Conservation (phyloP, 768 basidiomycete species). For the Crassisporium funariophilum region DNA sequence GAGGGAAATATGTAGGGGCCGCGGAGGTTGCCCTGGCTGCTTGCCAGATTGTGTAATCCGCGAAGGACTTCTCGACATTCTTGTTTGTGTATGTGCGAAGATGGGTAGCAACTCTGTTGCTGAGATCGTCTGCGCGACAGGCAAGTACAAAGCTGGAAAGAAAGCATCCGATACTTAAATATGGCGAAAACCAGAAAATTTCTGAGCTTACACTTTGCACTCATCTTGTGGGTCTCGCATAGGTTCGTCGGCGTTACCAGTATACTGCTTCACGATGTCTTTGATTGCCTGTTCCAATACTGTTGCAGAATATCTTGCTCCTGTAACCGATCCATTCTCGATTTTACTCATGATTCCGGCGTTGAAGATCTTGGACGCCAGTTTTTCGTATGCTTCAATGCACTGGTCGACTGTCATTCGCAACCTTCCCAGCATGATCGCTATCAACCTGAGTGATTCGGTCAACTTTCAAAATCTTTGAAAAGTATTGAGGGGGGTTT, state of each 20-base stretch:
- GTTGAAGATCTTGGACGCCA: slow-evolving; percentile 34
- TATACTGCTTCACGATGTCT: slow-evolving; percentile 22
- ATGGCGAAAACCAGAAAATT: background rate
- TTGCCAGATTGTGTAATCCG: slow-evolving; percentile 35
- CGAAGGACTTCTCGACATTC: slow-evolving; percentile 27
- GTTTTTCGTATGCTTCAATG: slow-evolving; percentile 25
- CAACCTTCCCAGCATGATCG: slow-evolving; percentile 40
- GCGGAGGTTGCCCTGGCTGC: slow-evolving; percentile 37
- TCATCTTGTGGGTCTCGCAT: slow-evolving; percentile 25
- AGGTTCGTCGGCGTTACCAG: slow-evolving; percentile 27
- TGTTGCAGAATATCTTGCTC: slow-evolving; percentile 25
- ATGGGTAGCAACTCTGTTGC: slow-evolving; percentile 27
- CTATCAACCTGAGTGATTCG: slow-evolving; percentile 30
- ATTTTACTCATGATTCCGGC: slow-evolving; percentile 14
- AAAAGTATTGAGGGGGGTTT: background rate
- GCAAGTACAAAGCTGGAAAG: slow-evolving; percentile 34
- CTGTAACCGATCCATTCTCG: slow-evolving; percentile 18
- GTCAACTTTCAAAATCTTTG: background rate
- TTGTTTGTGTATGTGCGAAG: slow-evolving; percentile 30
- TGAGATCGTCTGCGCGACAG: slow-evolving; percentile 24
- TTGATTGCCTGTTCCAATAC: slow-evolving; percentile 29
- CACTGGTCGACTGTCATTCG: slow-evolving; percentile 37
- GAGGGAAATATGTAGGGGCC: slow-evolving; percentile 34
- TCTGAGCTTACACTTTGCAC: slow-evolving; percentile 34
- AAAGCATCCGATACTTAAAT: background rate